Evolutionary conservation across 2,329 filamentous ascomycete species (phyloP).

Genomic region (Beauveria australis): DNA sequence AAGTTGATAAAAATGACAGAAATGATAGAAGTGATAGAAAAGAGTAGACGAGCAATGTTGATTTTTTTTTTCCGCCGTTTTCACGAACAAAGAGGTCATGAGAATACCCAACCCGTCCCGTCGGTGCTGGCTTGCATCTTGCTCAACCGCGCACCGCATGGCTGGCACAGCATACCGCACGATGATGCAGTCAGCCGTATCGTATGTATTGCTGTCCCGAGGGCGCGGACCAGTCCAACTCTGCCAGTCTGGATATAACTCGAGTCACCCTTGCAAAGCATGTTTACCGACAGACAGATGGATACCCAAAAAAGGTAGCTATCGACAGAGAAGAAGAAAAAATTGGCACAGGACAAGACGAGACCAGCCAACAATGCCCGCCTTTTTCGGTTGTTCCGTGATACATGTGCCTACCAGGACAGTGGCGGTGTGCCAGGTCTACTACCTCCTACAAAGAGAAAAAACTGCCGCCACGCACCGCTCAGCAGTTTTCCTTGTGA

Average conservation of each 20-base stretch:
- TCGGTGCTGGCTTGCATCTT: background rate
- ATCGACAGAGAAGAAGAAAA: background rate
- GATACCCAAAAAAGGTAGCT: background rate
- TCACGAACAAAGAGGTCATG: too few relatives aligned
- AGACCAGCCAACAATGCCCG: background rate
- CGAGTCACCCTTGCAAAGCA: constrained; percentile 1
- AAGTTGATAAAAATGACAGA: background rate
- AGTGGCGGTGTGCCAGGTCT: constrained; percentile 2
- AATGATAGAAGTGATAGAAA: background rate
- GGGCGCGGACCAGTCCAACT: background rate
- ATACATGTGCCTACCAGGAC: background rate
- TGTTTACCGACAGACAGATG: background rate
- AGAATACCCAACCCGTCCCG: background rate
- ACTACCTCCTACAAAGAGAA: background rate
- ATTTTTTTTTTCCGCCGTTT: too few relatives aligned
- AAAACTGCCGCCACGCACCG: constrained; percentile 3
- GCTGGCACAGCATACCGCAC: background rate
- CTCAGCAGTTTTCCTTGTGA: background rate
- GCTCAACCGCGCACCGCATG: background rate
- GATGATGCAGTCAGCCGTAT: constrained; percentile 2
- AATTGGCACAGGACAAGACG: background rate
- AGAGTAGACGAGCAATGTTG: too few relatives aligned
- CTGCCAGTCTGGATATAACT: background rate
- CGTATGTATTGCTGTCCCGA: background rate
- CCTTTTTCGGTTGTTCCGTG: background rate